Evolutionary conservation across 306 rosid species (phyloP), one percentile per base, ranked within the genome.

Genomic region (Dalbergia cultrata): DNA sequence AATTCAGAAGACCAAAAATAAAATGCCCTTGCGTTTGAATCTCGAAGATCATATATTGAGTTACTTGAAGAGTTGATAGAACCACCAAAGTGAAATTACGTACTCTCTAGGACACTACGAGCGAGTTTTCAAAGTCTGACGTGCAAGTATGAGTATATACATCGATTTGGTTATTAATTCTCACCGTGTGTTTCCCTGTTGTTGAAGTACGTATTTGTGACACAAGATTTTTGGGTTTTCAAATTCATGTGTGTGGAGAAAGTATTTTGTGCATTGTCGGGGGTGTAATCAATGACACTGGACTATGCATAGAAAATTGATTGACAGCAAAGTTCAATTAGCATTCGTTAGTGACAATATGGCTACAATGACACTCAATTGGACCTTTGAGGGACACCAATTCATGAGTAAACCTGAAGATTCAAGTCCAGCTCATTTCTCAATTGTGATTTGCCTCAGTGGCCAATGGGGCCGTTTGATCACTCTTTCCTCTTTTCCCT

Each of bases 361-460:
- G 76, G 60, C 49, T 17, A 74, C 19, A 59, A 34, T 65, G 79
- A 80, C 85, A 83, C 87, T 83, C 85, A 83, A 86, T 80, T 80
- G 5, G 74, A 83, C 77, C 57, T 59, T 79, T 60, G 64, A 79
- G 82, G 47, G 56, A 58, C 80, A 52, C 35, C 13, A 31, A 34
- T 58, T 66, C n/a, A 73, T 67, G 87, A 77, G 90, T 86, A 85
- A 70, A 67, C 73, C 54, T 80, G 33, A 86, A 86, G 90, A n/a
- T 77, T 83, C 75, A 45, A 77, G 31, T 74, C 87, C 87, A 86
- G 90, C 90, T 80, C 87, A 86, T 83, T 72, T 80, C 65, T 80
- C 53, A 57, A 69, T 52, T 43, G 7, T 56, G 66, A 73, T 72
- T 75, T 85, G 12, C 67, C 79, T 37, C 34, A 3, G 5, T 70